Evolutionary conservation across 495 filamentous ascomycete species (phyloP), one percentile per base, ranked within the genome.

Genomic region (Aspergillus heteromorphus): DNA sequence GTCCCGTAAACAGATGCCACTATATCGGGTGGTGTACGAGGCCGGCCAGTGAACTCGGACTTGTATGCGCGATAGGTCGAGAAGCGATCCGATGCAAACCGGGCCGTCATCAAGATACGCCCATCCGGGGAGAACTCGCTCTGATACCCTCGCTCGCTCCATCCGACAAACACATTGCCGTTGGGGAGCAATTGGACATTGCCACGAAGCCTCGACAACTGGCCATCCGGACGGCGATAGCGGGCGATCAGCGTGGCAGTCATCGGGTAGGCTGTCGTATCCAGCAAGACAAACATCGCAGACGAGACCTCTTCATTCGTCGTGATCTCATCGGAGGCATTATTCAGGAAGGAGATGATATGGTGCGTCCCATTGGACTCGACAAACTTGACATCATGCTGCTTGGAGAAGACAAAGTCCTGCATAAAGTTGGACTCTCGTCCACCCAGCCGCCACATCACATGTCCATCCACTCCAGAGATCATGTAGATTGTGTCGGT

Each of bases 371-470:
- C 68, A 42, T 73, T 63, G 10, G 78, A 73, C 16, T 67, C 64
- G 13, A 80, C 38, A 62, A 77, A 78, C 70, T 79, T 75, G 5
- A 76, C 82, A 54, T 85, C 76, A 56, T 86, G 82, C 59, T 85
- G 82, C 55, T 76, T 78, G 19, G 76, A 76, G 65, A 86, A 83
- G 34, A 62, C 68, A 63, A 85, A 85, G 16, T 80, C 65, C 41
- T 66, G 59, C 29, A 55, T 43, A 51, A 79, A 76, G 40, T 73
- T 63, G 49, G 67, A 53, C 25, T 61, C 51, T 50, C 69, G 54
- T 17, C 83, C 83, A 40, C 76, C 69, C 30, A 86, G 62, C 7
- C 73, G 74, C 82, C 82, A 86, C 52, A 83, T 74, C 50, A 85
- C 75, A 27, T 61, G 62, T n/a, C 83, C 80, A 50, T 79, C 73